Evolutionary conservation across 768 basidiomycete genomes (phyloP).

Genomic region (Kwoniella mangroviensis): DNA sequence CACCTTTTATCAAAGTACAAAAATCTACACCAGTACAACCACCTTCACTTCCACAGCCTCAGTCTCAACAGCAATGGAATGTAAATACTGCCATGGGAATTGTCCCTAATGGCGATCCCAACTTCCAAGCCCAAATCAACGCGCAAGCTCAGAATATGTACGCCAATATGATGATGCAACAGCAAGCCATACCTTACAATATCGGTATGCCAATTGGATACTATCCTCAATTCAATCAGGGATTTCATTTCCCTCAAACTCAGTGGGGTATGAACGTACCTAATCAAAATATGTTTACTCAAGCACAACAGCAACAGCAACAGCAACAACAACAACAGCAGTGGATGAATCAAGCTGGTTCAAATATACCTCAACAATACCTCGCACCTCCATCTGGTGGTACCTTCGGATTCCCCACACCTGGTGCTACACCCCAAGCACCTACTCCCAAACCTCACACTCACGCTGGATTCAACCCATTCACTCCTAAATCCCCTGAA

Average conservation of each 20-base stretch:
- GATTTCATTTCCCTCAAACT: not conserved
- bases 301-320: slow-evolving; percentile 5
- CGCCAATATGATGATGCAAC: slow-evolving; percentile 6
- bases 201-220: not conserved
- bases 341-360: not conserved
- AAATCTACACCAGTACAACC: not conserved
- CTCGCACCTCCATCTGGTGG: not conserved
- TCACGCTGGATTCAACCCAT: not conserved
- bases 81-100: not conserved
- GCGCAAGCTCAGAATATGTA: not conserved
- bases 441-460: not conserved
- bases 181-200: slow-evolving; percentile 3
- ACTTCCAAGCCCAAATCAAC: not conserved
- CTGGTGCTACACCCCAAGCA: slow-evolving; percentile 4
- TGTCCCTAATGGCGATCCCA: not conserved
- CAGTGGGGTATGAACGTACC: slow-evolving; percentile 1
- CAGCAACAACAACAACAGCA: not conserved
- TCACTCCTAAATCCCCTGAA: not conserved
- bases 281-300: not conserved
- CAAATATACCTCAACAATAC: not conserved
- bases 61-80: not conserved
- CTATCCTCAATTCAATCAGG: not conserved
- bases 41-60: not conserved
- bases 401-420: slow-evolving; percentile 14
- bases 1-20: not conserved